These are phyloP conservation scores for Phtheirospermum japonicum DNA, from an alignment of 257 asterid species.

Conservation along the genomic window DNA sequence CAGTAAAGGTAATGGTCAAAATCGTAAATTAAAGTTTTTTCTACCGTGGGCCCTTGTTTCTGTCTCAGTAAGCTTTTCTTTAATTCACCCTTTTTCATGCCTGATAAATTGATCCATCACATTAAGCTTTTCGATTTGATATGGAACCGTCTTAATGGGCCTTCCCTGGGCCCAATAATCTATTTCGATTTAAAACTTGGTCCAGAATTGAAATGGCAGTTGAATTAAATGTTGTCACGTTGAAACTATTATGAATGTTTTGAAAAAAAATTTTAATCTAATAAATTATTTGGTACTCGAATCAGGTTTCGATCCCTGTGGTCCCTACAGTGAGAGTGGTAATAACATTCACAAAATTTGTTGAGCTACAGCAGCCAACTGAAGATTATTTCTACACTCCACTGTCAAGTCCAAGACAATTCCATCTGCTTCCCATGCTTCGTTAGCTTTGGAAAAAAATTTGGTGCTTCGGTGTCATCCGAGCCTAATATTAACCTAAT, in stretches of 20 bases:
- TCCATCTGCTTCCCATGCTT: too few species aligned
- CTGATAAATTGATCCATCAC: too few species aligned
- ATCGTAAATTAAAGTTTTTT: too few species aligned
- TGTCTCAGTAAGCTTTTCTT: slow-evolving; percentile 4
- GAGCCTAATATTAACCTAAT: too few species aligned
- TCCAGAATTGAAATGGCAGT: too few species aligned
- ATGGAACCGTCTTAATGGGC: too few species aligned
- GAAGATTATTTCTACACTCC: slow-evolving; percentile 73
- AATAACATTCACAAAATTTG: slow-evolving; percentile 76
- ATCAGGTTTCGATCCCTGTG: slow-evolving; percentile 88
- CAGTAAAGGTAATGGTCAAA: slow-evolving; percentile 76
- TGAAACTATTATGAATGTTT: background rate
- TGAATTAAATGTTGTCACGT: slow-evolving; percentile 12
- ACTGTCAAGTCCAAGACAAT: slow-evolving; percentile 66
- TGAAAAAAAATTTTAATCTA: too few species aligned
- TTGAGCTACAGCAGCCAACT: slow-evolving; percentile 48
- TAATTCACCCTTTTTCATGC: background rate
- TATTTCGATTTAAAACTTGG: background rate
- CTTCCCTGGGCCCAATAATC: slow-evolving; percentile 4
- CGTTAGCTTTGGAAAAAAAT: too few species aligned
- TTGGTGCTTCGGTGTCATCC: too few species aligned
- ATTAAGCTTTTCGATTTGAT: too few species aligned
- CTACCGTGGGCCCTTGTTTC: slow-evolving; percentile 27
- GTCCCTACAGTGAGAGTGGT: slow-evolving; percentile 91
- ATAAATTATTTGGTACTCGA: background rate